A percentile compares a stretch with the other conserved stretches of the same genome.
Evolutionary conservation across 257 asterid species (phyloP).

Genomic region (Lantana camara): DNA sequence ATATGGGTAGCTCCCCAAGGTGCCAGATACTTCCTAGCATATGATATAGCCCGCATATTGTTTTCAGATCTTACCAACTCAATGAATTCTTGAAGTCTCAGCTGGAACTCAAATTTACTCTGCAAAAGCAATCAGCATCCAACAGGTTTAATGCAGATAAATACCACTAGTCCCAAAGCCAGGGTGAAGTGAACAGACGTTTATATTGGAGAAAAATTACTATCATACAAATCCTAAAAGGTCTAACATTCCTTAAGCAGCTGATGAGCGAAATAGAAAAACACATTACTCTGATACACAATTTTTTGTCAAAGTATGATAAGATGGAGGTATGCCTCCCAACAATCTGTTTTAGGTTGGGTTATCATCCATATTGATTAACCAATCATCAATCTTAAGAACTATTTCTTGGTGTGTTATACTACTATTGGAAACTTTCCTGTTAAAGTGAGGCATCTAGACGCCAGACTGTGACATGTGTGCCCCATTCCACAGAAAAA

Average conservation of each 20-base stretch:
- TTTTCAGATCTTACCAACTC: constrained; percentile 87
- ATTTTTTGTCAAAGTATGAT: background rate
- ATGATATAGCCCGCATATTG: constrained; percentile 72
- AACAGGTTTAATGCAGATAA: constrained; percentile 10
- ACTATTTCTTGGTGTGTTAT: constrained; percentile 4
- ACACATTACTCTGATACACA: too few species aligned
- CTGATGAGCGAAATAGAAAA: constrained; percentile 1
- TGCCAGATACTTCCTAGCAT: constrained; percentile 88
- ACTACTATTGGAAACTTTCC: background rate
- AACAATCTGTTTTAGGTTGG: constrained; percentile 13
- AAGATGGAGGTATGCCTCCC: too few species aligned
- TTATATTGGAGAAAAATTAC: constrained; percentile 2
- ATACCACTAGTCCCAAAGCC: constrained; percentile 10
- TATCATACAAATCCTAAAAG: constrained; percentile 14
- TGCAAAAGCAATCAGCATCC: constrained; percentile 42
- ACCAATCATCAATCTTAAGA: background rate
- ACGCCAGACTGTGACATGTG: too few species aligned
- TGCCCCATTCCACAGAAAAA: too few species aligned
- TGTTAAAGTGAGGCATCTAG: background rate
- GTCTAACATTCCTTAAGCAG: constrained; percentile 12
- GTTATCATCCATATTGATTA: background rate
- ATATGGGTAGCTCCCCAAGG: constrained; percentile 93
- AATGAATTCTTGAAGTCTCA: constrained; percentile 92
- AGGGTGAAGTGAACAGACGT: constrained; percentile 7
- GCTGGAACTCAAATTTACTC: constrained; percentile 98